phyloP scores from a whole-genome alignment of 2,329 filamentous ascomycete genomes.

The Penicillium capsulatum region DNA sequence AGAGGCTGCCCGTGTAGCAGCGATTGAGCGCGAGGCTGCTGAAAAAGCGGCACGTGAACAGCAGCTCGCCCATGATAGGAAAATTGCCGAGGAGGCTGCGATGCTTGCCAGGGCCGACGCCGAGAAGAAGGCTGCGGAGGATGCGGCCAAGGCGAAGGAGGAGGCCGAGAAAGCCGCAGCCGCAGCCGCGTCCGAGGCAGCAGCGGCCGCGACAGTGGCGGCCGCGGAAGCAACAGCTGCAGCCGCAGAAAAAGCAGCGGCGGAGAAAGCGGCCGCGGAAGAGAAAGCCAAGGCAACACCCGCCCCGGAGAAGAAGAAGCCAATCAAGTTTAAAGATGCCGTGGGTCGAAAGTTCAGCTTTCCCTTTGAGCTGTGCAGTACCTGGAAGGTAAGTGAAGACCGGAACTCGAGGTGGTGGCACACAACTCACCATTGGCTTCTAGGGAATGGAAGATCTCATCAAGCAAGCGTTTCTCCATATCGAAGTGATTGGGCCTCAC shows the following conservation, averaged over 20 bases:
- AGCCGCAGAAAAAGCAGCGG: slow-evolving; percentile 29
- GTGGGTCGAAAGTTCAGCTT: slow-evolving; percentile 90
- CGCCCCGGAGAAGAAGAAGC: slow-evolving; percentile 61
- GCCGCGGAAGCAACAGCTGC: slow-evolving; percentile 31
- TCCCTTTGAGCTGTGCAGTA: slow-evolving; percentile 78
- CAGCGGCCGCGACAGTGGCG: slow-evolving; percentile 29
- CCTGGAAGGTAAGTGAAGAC: slow-evolving; percentile 66
- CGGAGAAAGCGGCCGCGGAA: too few species aligned
- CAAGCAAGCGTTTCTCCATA: slow-evolving; percentile 75
- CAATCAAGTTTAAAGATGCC: slow-evolving; percentile 87
- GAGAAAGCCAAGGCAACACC: slow-evolving; percentile 27
- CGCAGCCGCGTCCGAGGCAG: slow-evolving; percentile 34
- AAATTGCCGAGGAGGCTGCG: slow-evolving; percentile 42
- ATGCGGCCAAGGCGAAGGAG: slow-evolving; percentile 46
- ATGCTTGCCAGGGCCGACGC: slow-evolving; percentile 49
- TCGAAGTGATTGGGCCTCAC: slow-evolving; percentile 70
- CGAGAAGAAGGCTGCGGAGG: slow-evolving; percentile 44
- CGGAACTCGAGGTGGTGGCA: slow-evolving; percentile 4
- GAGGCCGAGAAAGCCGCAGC: slow-evolving; percentile 42
- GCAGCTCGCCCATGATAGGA: slow-evolving; percentile 41
- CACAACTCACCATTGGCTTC: slow-evolving; percentile 3
- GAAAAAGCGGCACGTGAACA: slow-evolving; percentile 31
- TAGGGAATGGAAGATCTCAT: slow-evolving; percentile 85
- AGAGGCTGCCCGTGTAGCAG: slow-evolving; percentile 40
- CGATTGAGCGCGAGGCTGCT: slow-evolving; percentile 52